Evolutionary conservation across 2,329 filamentous ascomycete genomes (phyloP), one percentile per base, ranked within the genome.

Genomic region (Neurospora crassa): DNA sequence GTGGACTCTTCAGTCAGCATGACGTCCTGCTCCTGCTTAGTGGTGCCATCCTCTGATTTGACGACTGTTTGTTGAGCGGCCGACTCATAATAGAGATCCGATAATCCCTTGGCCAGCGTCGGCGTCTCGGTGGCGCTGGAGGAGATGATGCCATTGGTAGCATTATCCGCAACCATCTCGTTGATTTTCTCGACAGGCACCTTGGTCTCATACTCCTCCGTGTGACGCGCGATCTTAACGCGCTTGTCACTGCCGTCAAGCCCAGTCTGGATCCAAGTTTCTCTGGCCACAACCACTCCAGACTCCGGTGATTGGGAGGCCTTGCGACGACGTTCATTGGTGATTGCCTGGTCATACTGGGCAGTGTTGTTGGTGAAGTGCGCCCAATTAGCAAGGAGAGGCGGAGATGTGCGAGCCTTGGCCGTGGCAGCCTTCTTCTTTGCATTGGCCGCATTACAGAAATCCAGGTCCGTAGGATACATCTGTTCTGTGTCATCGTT

Each of bases 401-500:
- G 69, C 24, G 2, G 69, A 41, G 16, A 53, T 75, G 40, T 53
- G 59, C 76, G 72, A 34, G 70, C 72, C 72, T 68, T 74, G 69
- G 67, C 70, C 20, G 73, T 73, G 18, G 71, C 71, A 40, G 71
- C 70, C 70, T 77, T 78, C 72, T 76, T 74, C 67, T 76, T 73
- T 1, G 77, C 75, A 71, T 82, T 80, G 42, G 81, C 79, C 43
- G 82, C 81, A 72, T 84, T 83, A 73, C 95, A 81, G 69, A 86
- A 82, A 76, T 97, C 92, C 71, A 96, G 78, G 79, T 99, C 96
- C 0, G 96, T 99, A 72, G 91, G 88, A 3, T 97, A 91, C 81
- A 98, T 90, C 82, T 98, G 94, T 81, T 96, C 90, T 42, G 91
- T 88, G 41, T 91, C 89, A 40, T 89, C 86, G 3, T 79, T 78